phyloP scores from a whole-genome alignment of 2,329 filamentous ascomycete genomes.

The Aureobasidium vineae region DNA sequence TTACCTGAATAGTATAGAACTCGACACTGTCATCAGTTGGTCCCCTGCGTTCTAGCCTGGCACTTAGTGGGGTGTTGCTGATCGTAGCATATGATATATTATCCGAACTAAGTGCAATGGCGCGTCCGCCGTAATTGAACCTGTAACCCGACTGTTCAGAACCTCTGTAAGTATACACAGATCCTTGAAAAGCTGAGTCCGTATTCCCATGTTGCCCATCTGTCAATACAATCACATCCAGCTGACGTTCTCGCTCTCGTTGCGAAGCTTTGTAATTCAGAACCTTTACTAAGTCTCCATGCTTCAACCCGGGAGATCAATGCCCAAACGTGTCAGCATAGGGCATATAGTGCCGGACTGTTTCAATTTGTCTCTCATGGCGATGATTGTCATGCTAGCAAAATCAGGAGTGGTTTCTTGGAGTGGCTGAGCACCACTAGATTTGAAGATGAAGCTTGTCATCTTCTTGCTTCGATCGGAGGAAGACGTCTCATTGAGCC shows the following conservation, averaged over 20 bases:
- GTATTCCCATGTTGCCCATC: not conserved
- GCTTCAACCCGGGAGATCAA: not conserved
- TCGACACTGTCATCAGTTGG: not conserved
- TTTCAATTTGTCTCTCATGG: not conserved
- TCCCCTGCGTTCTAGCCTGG: conserved; percentile 3
- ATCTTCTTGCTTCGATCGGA: not conserved
- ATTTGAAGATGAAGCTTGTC: not conserved
- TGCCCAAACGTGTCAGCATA: not conserved
- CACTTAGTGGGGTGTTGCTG: not conserved
- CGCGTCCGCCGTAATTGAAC: not conserved
- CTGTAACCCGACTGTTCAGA: not conserved
- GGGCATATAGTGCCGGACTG: not conserved
- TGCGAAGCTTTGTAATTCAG: too few species aligned
- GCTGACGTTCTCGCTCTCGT: too few species aligned
- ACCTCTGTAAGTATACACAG: not conserved
- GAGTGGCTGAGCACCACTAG: not conserved
- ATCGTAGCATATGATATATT: not conserved
- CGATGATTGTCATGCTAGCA: not conserved
- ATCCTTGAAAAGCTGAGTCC: not conserved
- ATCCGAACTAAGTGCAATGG: not conserved
- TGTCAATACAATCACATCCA: not conserved
- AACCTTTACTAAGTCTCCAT: not conserved
- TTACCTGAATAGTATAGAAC: conserved; percentile 1
- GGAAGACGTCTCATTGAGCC: not conserved
- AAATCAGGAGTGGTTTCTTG: not conserved